phyloP scores from a whole-genome alignment of 1,284 basidiomycete genomes.

The Leccinum olivaceoglutinosum region DNA sequence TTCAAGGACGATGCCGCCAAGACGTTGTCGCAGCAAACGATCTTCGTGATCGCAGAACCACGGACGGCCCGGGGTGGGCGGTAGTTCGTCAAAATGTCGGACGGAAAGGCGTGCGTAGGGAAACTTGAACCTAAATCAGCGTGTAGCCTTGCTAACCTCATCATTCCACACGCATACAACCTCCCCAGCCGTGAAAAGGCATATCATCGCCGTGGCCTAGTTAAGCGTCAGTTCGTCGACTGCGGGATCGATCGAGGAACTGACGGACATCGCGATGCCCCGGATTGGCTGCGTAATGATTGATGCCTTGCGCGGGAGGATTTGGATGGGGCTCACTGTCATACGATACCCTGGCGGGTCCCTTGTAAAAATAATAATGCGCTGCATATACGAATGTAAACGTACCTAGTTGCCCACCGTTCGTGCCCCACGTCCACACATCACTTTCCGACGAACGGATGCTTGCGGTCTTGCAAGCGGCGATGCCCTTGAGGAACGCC shows the following conservation, averaged over 20 bases:
- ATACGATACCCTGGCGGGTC: constrained; percentile 64
- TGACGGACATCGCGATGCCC: constrained; percentile 66
- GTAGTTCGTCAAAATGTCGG: constrained; percentile 67
- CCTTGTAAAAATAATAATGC: neutral
- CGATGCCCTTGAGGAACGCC: constrained; percentile 76
- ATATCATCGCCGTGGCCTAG: constrained; percentile 82
- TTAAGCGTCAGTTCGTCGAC: neutral
- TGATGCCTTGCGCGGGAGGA: constrained; percentile 80
- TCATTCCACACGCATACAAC: constrained; percentile 85
- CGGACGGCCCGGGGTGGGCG: constrained; percentile 71
- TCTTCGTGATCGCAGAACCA: constrained; percentile 73
- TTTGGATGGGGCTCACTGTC: constrained; percentile 71
- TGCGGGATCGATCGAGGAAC: constrained; percentile 23
- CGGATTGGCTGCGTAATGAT: constrained; percentile 68
- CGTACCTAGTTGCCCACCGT: constrained; percentile 86
- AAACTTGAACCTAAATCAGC: constrained; percentile 41
- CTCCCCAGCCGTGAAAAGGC: constrained; percentile 68
- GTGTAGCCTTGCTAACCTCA: constrained; percentile 33
- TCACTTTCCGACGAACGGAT: constrained; percentile 85
- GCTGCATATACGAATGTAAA: neutral
- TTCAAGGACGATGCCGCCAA: constrained; percentile 85
- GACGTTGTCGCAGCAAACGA: constrained; percentile 75
- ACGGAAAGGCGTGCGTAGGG: constrained; percentile 63
- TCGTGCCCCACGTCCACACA: constrained; percentile 96
- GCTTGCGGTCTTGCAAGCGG: constrained; percentile 84